Evolutionary conservation across 2,329 filamentous ascomycete genomes (phyloP), one percentile per base, ranked within the genome.

Genomic region (Alternaria metachromatica): DNA sequence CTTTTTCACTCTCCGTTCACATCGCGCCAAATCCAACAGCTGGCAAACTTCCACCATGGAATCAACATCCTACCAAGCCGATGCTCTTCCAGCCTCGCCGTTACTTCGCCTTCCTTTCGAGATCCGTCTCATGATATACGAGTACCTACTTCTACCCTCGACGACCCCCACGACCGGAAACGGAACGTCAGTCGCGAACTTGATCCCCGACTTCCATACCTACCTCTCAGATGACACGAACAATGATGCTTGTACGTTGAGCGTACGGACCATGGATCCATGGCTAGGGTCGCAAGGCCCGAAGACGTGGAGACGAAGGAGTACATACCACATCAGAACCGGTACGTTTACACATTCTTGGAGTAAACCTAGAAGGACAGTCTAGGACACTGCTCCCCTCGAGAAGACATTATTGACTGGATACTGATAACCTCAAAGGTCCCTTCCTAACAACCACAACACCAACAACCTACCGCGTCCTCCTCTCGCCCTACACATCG

Each of bases 401-500:
- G 4, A 2, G 12, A 30, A 2, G 5, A 2, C 8, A 18, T 18
- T 3, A 2, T 18, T 41, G 11, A 18, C 3, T 7, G 46, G 28
- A 60, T 66, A 49, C 73, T 71, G 65, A 73, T 64, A 23, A 25
- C 13, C 43, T 58, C 54, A 20, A 21, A 74, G 81, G 81, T 48
- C 80, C 80, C 46, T 83, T 84, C 65, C 76, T 82, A 43, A 79
- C 79, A 55, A 81, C 79, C 21, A 82, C 81, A 58, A 79, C 80
- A 55, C 71, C 84, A 58, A 89, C 88, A 8, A 89, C 88, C 5
- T 90, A 90, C 76, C 80, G 81, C 54, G 80, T 86, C 49, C 76
- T 82, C 48, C 81, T 84, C 57, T 80, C 80, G 10, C 76, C 65
- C 73, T 78, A 76, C 64, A 86, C 76, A 73, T 82, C 28, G 70